Base-by-base conservation (phyloP, 441 rosid species). In the Pelargonium fulgidum region DNA sequence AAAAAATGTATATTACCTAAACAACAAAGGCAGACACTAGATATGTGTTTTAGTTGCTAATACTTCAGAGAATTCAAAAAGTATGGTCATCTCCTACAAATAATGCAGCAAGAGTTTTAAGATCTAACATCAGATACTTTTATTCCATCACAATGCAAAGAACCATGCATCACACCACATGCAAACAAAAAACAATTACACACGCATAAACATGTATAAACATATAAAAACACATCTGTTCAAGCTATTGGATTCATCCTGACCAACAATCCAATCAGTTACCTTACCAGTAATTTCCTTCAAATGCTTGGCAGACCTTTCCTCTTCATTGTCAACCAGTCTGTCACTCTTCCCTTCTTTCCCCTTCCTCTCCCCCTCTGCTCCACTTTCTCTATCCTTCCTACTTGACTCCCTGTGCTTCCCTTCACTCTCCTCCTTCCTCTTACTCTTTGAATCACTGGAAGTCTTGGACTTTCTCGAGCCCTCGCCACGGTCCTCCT, bases 241-340 rank as follows among this genome's bases (percentile, higher is more conserved):
- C 48, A 44, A 44, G 48, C 4, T 44, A 44, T 44, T 8, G 48
- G 10, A 8, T 44, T 44, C 13, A 8, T 44, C 48, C 13, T 44
- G 48, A 54, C 20, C 22, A 6, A 54, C 19, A 54, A 3, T n/a
- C 45, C 67, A 78, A 73, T 12, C 1, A 69, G 84, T 71, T 74
- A 82, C 77, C 89, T 84, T 85, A 89, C 97, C 93, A 82, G 85
- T 72, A 80, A 81, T 86, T 68, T 83, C 95, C 76, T 81, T 71
- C 3, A 58, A 74, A 75, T 73, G 82, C 80, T 85, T 91, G 50
- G 67, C 72, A 61, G 69, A 83, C 14, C 70, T 73, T 11, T 85
- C 88, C 36, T 81, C 89, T 48, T 77, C 86, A 22, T 84, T 81
- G 64, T 66, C 71, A 42, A 64, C 68, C 70, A 68, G 69, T 66